Evolutionary conservation across 768 basidiomycete species (phyloP), one percentile per base, ranked within the genome.

Genomic region (Rhizopogon roseolus): DNA sequence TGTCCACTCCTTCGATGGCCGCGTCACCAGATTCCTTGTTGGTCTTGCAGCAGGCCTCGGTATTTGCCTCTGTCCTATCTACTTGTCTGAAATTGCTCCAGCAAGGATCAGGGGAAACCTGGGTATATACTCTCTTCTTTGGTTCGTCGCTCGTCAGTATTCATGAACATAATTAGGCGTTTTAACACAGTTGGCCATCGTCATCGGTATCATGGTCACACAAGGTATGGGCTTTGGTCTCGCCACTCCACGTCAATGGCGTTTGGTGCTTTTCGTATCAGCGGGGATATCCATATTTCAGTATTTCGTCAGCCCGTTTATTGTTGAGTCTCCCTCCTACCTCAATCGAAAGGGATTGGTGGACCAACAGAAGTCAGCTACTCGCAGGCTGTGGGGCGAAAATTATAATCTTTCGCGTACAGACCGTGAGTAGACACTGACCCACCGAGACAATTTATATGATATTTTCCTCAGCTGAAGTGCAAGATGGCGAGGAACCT

Each of bases 121-220:
- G 57, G 91, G 90, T 84, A 56, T 25, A 78, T 65, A 4, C 16
- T 0, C 13, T 0, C n/a, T 32, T 37, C 1, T 11, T 6, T 42
- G 4, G 14, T 49, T 46, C 34, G 27, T 43, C 13, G 6, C 39
- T 16, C 5, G 17, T 10, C 41, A 17, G 41, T 53, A 44, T 29
- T 43, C 54, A 50, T 27, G 13, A 14, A 17, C 2, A 4, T 17
- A 8, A 48, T 17, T 55, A 90, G 89, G 89, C 19, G 86, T 93
- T 27, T 74, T 93, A 28, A 90, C 87, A 0, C 92, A 93, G 60
- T 71, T 94, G 27, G 83, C 80, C 38, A 88, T 96, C 62, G 91
- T 96, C 34, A 69, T 91, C 50, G 91, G 91, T 28, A 88, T 97
- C 58, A 85, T 96, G 77, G 66, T 83, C n/a, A 89, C 93, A 0